Evolutionary conservation across 495 filamentous ascomycete genomes (phyloP), one percentile per base, ranked within the genome.

Genomic region (Tuber borchii): DNA sequence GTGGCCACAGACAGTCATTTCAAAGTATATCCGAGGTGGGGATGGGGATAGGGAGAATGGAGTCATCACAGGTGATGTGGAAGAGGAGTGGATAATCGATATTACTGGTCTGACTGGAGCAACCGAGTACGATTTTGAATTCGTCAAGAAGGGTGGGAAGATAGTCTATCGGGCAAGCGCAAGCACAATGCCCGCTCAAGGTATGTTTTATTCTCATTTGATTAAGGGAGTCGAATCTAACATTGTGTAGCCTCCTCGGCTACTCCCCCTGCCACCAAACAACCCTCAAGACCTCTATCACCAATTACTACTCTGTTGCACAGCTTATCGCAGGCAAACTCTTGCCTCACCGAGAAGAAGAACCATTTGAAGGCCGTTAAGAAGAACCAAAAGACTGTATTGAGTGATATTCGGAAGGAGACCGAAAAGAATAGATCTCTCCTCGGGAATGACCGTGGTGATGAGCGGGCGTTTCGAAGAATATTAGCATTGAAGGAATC

Each of bases 121-220:
- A 40, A 83, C 82, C 2, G 82, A 83, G 69, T 83, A 83, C 69
- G 82, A 83, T 81, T 83, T 83, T 70, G 82, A 83, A 74, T 83
- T 83, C 72, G 82, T 83, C 37, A 83, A 74, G 73, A 83, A 75
- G 69, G 79, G 75, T 26, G 46, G 76, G 8, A 46, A 74, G 46
- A 77, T 80, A 44, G 78, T 83, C 69, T 83, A 83, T 70, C 73
- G 43, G 44, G 79, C 82, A 70, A 77, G 81, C 31, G 82, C 82
- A 68, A 83, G 81, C 68, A 83, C 82, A 44, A 74, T 83, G 73
- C 81, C 81, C 71, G 82, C 81, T 31, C 81, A 83, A 73, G 82
- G 82, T 83, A 75, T 71, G 80, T 77, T 71, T 31, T 77, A 72
- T 51, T 51, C 34, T 22, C 40, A 72, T 76, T 40, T 61, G 19